Percentiles rank a stretch among this genome's conserved stretches.
Conservation (phyloP, 192 early-diverging fungal species). For the Funneliformis mosseae region DNA sequence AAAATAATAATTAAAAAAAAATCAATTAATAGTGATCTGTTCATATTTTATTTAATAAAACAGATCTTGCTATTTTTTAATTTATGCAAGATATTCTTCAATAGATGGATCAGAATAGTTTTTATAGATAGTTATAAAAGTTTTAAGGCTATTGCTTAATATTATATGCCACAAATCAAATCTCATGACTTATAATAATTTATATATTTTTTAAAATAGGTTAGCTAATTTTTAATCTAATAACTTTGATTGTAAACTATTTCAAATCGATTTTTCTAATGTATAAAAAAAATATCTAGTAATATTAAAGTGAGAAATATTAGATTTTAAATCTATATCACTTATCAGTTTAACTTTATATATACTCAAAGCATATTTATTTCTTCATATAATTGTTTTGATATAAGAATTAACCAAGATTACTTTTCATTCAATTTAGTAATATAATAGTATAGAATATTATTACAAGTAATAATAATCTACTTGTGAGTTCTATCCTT, state of each 20-base stretch:
- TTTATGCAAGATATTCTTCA: not conserved
- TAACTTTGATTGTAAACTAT: not conserved
- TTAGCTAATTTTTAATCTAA: not conserved
- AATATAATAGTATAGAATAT: not conserved
- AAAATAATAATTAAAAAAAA: not conserved
- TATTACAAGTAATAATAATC: not conserved
- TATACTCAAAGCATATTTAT: not conserved
- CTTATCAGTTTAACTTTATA: not conserved
- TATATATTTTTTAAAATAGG: not conserved
- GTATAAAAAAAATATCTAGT: not conserved
- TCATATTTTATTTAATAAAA: constrained; percentile 28
- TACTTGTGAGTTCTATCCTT: not conserved
- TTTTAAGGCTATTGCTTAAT: not conserved
- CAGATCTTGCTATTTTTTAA: constrained; percentile 17
- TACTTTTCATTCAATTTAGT: not conserved
- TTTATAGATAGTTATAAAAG: constrained; percentile 12
- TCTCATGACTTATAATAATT: not conserved
- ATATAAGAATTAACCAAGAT: too few species aligned
- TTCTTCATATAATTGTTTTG: too few species aligned
- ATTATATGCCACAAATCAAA: not conserved
- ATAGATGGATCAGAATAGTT: not conserved
- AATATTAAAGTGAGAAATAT: not conserved
- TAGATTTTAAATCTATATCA: not conserved
- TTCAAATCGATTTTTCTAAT: not conserved
- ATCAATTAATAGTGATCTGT: not conserved